Base-by-base conservation (phyloP, 805 yeast species). In the Torulaspora franciscae region DNA sequence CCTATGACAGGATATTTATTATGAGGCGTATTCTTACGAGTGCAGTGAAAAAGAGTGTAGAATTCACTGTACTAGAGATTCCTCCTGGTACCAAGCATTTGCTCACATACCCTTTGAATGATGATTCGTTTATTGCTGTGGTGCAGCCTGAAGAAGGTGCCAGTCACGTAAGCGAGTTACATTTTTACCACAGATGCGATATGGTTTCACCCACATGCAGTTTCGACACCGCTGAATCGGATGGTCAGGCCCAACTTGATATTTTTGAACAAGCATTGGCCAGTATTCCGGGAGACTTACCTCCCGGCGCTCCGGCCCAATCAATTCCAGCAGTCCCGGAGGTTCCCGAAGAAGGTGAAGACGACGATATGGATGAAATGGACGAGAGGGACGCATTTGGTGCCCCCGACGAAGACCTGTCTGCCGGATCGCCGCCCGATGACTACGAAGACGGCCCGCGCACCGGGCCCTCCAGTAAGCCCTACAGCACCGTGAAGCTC, bases 341-440 rank as follows among this genome's bases (percentile, higher is more conserved):
- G 27, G 43, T 24, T 13, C 29, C 42, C 25, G 35, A 37, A 14
- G 32, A 11, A 7, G 38, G 23, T n/a, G 46, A 34, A 26, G 46
- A 42, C 24, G 47, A 40, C 24, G 44, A 32, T 7, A 41, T 40
- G 46, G 51, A 48, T 15, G 51, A 44, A 29, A 42, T 48, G 51
- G 51, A 48, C 33, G 51, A 48, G 23, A 15, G 15, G n/a, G 51
- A 48, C 29, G 51, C 42, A 17, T 27, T 27, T 17, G 51, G 45
- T 11, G 45, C 48, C 15, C 45, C 45, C 32, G 43, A 24, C 17
- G 33, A 13, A 15, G 17, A 13, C 19, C 17, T 4, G 7, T 10
- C 10, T 19, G 15, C 13, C 29, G 11, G 6, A 4, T 9, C 19
- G 33, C 33, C 33, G 17, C 11, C 11, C 10, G 17, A 15, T 19